These are phyloP conservation scores for Lignosus rhinocerotis DNA, from an alignment of 1,284 basidiomycete species.

Conservation along the genomic window DNA sequence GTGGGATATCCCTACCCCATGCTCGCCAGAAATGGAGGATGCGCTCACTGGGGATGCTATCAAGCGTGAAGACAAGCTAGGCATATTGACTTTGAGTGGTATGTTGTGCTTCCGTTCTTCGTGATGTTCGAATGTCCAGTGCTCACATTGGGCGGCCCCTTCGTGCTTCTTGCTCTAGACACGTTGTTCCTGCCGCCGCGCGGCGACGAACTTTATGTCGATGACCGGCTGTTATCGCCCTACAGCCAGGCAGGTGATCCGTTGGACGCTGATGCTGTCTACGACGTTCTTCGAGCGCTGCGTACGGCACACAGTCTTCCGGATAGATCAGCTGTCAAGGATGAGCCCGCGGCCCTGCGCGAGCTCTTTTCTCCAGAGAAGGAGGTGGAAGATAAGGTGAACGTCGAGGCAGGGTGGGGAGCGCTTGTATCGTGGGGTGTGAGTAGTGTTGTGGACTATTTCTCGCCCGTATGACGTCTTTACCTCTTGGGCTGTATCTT, in stretches of 20 bases:
- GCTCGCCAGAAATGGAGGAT: constrained; percentile 26
- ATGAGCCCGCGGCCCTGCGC: constrained; percentile 18
- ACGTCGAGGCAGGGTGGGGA: constrained; percentile 25
- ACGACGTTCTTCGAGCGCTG: constrained; percentile 35
- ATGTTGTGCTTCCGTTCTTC: constrained; percentile 5
- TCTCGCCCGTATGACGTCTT: constrained; percentile 22
- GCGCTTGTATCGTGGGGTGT: constrained; percentile 29
- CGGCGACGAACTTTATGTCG: constrained; percentile 24
- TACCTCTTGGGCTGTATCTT: not conserved
- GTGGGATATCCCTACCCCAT: constrained; percentile 23
- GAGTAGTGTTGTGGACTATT: constrained; percentile 27
- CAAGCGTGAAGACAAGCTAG: constrained; percentile 49
- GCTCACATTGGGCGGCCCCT: not conserved
- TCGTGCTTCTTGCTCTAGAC: constrained; percentile 11
- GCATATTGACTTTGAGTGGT: constrained; percentile 45
- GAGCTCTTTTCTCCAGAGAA: constrained; percentile 28
- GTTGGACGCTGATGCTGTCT: constrained; percentile 46
- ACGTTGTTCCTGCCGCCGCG: constrained; percentile 25
- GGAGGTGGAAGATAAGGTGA: constrained; percentile 24
- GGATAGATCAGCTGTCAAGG: constrained; percentile 18
- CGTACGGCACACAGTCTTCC: constrained; percentile 31
- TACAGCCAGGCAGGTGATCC: constrained; percentile 39
- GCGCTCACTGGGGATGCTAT: constrained; percentile 37
- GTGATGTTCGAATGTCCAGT: constrained; percentile 2
- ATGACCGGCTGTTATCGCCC: constrained; percentile 41